phyloP scores from a whole-genome alignment of 129 eudicot genomes.

The Silybum marianum region DNA sequence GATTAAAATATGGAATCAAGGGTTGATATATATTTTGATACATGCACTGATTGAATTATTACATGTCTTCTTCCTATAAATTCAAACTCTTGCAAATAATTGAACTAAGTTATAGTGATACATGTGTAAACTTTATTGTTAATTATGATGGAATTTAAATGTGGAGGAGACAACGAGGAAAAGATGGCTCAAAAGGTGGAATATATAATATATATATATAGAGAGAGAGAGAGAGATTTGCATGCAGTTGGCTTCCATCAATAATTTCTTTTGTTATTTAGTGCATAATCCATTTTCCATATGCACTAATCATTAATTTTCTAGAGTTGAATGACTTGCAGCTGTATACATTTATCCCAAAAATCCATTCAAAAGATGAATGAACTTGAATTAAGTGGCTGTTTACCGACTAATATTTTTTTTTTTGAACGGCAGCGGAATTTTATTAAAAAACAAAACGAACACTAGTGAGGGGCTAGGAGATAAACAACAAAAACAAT shows the following conservation, averaged over 20 bases:
- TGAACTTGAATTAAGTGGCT: background rate
- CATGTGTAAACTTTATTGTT: background rate
- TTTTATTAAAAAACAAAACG: no score
- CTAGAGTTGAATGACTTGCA: slow-evolving; percentile 24
- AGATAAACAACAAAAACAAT: no score
- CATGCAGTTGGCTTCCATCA: no score
- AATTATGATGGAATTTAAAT: slow-evolving; percentile 3
- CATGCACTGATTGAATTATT: background rate
- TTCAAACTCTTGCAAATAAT: slow-evolving; percentile 17
- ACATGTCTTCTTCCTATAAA: background rate
- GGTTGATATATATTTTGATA: background rate
- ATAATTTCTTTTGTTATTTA: slow-evolving; percentile 15
- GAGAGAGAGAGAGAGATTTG: no score
- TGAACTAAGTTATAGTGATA: background rate
- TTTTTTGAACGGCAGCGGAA: no score
- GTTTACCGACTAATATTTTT: no score
- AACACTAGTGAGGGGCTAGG: no score
- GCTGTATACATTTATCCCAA: slow-evolving; percentile 17
- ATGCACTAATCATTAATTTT: slow-evolving; percentile 12
- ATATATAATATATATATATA: background rate
- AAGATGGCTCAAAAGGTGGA: slow-evolving; percentile 39
- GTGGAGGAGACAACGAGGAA: slow-evolving; percentile 43
- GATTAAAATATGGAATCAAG: background rate
- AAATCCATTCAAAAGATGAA: background rate
- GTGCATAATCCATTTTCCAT: slow-evolving; percentile 37